phyloP scores from a whole-genome alignment of 768 basidiomycete genomes.

The Phylloporus sp. region DNA sequence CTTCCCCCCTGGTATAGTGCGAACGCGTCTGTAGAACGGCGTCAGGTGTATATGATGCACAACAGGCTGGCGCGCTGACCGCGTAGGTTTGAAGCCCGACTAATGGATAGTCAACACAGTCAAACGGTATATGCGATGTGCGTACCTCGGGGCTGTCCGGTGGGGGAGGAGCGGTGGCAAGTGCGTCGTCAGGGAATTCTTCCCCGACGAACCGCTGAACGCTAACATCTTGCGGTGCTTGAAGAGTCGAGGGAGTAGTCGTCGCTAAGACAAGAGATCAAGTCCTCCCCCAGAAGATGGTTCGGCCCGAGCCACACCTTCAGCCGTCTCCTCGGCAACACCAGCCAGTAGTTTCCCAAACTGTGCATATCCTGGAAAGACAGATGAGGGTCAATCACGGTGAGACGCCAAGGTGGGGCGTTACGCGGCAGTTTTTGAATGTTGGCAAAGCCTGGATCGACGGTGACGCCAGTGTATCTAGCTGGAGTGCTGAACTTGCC shows the following conservation, averaged over 20 bases:
- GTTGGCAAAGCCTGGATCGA: slow-evolving; percentile 72
- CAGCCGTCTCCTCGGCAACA: slow-evolving; percentile 18
- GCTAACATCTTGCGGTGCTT: background rate
- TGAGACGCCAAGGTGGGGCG: slow-evolving; percentile 7
- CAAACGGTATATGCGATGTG: background rate
- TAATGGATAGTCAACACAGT: background rate
- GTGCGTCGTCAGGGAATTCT: slow-evolving; percentile 54
- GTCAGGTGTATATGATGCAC: background rate
- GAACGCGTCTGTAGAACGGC: slow-evolving; percentile 29
- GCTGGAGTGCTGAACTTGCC: slow-evolving; percentile 24
- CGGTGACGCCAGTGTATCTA: slow-evolving; percentile 71
- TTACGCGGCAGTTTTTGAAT: slow-evolving; percentile 74
- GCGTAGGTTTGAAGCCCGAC: slow-evolving; percentile 41
- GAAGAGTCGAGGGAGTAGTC: slow-evolving; percentile 6
- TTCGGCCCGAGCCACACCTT: slow-evolving; percentile 7
- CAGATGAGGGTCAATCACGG: background rate
- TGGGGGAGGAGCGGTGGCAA: slow-evolving; percentile 52
- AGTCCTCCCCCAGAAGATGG: slow-evolving; percentile 2
- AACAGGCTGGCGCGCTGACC: slow-evolving; percentile 33
- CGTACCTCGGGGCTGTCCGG: background rate
- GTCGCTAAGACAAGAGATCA: slow-evolving; percentile 3
- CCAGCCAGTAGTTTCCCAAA: slow-evolving; percentile 51
- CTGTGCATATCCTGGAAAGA: slow-evolving; percentile 57
- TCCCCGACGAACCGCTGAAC: slow-evolving; percentile 18
- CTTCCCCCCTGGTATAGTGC: slow-evolving; percentile 30